Evolutionary conservation across 352 stramenopile genomes (phyloP), one percentile per base, ranked within the genome.

Genomic region (Pythium chondricola): DNA sequence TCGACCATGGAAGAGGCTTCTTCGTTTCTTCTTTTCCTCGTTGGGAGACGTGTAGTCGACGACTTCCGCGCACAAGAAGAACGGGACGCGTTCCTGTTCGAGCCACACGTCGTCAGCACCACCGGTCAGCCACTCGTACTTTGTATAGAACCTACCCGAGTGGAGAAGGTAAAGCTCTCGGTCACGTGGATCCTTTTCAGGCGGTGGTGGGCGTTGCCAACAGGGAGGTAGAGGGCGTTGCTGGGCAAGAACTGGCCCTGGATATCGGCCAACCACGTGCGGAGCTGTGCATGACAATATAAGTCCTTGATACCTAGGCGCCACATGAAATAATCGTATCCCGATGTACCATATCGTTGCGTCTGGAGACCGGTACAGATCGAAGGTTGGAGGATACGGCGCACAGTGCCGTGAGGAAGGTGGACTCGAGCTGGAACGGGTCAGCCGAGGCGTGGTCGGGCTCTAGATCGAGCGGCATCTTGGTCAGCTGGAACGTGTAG

Each of bases 111-210:
- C n/a, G n/a, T n/a, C n/a, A n/a, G n/a, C n/a, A n/a, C n/a, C n/a
- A n/a, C n/a, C n/a, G n/a, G n/a, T n/a, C n/a, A n/a, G n/a, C n/a
- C n/a, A n/a, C n/a, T n/a, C n/a, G n/a, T n/a, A n/a, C n/a, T n/a
- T n/a, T 14, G 14, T 21, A n/a, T 1, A 9, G 9, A 16, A 40
- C 48, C 14, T 54, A 80, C 69, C 17, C 81, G 51, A 9, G 81
- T 92, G 14, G 75, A 88, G 43, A 93, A 93, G 0, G 78, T 90
- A 59, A 93, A 93, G 50, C 78, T 88, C 43, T 93, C 81, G 6
- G 63, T 65, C 8, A 89, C 68, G 47, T 90, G 81, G 32, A 93
- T 80, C 18, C 67, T 69, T 57, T 90, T 90, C 27, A 93, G 55
- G 4, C 76, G 72, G 35, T 93, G 81, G 37, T 74, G 85, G 21